Evolutionary conservation across 257 asterid species (phyloP).

Genomic region (Solanum neorickii): DNA sequence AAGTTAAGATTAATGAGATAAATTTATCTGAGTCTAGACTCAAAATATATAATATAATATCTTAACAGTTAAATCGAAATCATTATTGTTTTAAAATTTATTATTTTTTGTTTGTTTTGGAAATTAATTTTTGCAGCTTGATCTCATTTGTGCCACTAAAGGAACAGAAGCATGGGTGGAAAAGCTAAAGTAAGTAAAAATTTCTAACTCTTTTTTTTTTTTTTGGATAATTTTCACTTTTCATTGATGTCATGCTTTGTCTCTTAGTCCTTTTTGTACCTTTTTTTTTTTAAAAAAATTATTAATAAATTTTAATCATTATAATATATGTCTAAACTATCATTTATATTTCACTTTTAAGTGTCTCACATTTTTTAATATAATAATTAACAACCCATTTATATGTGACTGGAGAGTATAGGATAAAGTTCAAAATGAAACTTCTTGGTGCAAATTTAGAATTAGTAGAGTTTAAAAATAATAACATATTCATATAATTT

Average conservation of each 20-base stretch:
- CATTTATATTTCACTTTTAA: not conserved
- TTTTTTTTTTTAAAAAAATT: not conserved
- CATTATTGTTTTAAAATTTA: not conserved
- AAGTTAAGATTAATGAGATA: not conserved
- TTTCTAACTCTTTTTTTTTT: not conserved
- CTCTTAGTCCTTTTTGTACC: not conserved
- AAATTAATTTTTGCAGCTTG: slow-evolving; percentile 41
- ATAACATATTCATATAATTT: not conserved
- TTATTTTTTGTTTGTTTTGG: not conserved
- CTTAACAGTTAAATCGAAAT: not conserved
- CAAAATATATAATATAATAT: not conserved
- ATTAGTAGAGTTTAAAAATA: not conserved
- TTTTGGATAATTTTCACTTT: not conserved
- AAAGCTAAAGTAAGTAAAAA: slow-evolving; percentile 64
- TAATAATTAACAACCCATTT: not conserved
- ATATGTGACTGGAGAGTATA: not conserved
- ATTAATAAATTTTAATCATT: not conserved
- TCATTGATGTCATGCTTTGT: not conserved
- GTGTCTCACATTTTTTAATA: not conserved
- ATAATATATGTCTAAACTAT: not conserved
- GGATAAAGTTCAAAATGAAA: not conserved
- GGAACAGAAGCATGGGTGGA: slow-evolving; percentile 93
- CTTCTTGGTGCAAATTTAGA: not conserved
- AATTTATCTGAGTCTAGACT: fast-evolving
- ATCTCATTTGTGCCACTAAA: slow-evolving; percentile 75